These are phyloP conservation scores for Fusarium tanahbumbuense DNA, from an alignment of 2,329 filamentous ascomycete species.

Conservation along the genomic window DNA sequence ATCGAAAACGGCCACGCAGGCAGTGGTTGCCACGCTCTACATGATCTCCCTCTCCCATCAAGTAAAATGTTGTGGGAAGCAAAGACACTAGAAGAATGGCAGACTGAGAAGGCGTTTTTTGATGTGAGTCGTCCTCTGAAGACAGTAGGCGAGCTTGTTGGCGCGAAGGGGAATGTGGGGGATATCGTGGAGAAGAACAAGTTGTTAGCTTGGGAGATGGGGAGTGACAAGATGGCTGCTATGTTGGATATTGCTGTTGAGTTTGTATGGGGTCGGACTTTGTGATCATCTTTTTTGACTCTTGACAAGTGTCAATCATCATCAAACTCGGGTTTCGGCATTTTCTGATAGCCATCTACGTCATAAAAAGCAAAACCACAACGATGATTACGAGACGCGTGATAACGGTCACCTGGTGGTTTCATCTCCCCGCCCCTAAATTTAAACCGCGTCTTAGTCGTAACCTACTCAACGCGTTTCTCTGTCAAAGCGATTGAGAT, in stretches of 20 bases:
- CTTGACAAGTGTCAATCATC: neutral
- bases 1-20: conserved; percentile 27
- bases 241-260: conserved; percentile 44
- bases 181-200: conserved; percentile 17
- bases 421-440: neutral
- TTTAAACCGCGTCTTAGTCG: neutral
- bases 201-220: conserved; percentile 44
- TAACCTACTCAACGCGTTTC: neutral
- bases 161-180: neutral
- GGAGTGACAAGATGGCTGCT: conserved; percentile 40
- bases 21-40: conserved; percentile 1
- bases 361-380: conserved; percentile 9
- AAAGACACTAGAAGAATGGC: conserved; percentile 42
- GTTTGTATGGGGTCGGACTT: conserved; percentile 24
- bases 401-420: neutral
- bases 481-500: neutral
- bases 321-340: neutral
- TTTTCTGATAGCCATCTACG: neutral
- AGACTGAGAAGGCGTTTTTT: conserved; percentile 37
- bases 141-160: conserved; percentile 39
- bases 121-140: conserved; percentile 17
- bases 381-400: neutral
- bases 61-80: conserved; percentile 45
- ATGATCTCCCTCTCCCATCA: conserved; percentile 30
- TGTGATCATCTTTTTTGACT: neutral